A percentile compares a stretch with the other conserved stretches of the same genome.
Conservation (phyloP, 495 filamentous ascomycete species). For the Penicillium riverlandense region DNA sequence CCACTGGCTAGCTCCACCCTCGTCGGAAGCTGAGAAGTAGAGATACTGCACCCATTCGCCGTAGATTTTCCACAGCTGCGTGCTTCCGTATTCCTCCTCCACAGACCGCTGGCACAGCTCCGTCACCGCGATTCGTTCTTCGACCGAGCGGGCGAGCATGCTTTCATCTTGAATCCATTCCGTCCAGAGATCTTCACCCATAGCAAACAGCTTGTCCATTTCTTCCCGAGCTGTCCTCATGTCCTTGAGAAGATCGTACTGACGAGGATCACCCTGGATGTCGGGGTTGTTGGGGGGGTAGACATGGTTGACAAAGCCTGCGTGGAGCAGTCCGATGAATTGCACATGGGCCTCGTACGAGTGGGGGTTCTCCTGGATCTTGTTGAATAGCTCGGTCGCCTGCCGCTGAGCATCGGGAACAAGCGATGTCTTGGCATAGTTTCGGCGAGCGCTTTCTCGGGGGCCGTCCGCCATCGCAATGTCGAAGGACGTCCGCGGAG, state of each 20-base stretch:
- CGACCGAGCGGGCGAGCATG: slow-evolving; percentile 50
- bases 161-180: slow-evolving; percentile 61
- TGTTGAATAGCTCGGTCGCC: slow-evolving; percentile 45
- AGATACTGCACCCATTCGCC: slow-evolving; percentile 79
- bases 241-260: slow-evolving; percentile 54
- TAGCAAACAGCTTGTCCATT: slow-evolving; percentile 59
- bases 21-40: slow-evolving; percentile 53
- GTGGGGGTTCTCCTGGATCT: slow-evolving; percentile 54
- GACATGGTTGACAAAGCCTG: slow-evolving; percentile 52
- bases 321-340: slow-evolving; percentile 58
- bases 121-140: slow-evolving; percentile 67
- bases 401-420: slow-evolving; percentile 45
- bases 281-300: slow-evolving; percentile 40
- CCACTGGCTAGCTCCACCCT: slow-evolving; percentile 55
- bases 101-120: slow-evolving; percentile 77
- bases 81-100: slow-evolving; percentile 73
- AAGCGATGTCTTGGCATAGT: slow-evolving; percentile 44
- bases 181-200: slow-evolving; percentile 59
- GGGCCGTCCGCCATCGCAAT: slow-evolving; percentile 50
- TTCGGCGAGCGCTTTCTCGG: slow-evolving; percentile 38
- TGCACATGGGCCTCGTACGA: slow-evolving; percentile 58
- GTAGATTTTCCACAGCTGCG: slow-evolving; percentile 81
- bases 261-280: slow-evolving; percentile 36
- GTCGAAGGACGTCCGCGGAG: slow-evolving; percentile 47
- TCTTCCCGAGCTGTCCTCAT: slow-evolving; percentile 55